Percentiles rank a stretch among this genome's conserved stretches.
Evolutionary conservation across 1,284 basidiomycete genomes (phyloP).

Genomic region (Abortiporus biennis): DNA sequence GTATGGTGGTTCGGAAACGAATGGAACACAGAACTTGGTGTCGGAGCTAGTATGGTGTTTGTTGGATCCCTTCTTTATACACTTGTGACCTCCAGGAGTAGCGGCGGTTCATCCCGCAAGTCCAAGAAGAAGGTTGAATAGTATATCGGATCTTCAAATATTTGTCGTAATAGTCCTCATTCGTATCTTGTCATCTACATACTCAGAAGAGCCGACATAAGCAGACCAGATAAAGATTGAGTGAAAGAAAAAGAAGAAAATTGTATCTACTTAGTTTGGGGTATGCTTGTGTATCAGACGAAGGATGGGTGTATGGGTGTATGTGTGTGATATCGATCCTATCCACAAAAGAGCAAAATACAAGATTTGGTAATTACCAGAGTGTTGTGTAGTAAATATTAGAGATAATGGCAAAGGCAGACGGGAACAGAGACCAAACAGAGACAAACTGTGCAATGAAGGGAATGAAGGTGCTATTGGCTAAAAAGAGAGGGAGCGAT

Average conservation of each 20-base stretch:
- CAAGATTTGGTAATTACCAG: constrained; percentile 4
- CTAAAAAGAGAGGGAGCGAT: not conserved
- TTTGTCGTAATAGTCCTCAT: too few species aligned
- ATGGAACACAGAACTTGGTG: constrained; percentile 55
- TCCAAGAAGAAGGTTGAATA: constrained; percentile 5
- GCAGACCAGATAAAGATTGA: not conserved
- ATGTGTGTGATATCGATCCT: too few species aligned
- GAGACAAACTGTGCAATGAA: not conserved
- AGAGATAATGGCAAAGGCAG: constrained; percentile 2
- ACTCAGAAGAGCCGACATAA: not conserved
- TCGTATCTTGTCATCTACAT: too few species aligned
- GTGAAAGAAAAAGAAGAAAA: not conserved
- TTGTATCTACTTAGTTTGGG: not conserved
- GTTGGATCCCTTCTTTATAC: constrained; percentile 53
- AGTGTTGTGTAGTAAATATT: constrained; percentile 2
- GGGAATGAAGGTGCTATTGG: not conserved
- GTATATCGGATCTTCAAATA: not conserved
- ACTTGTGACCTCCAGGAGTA: constrained; percentile 17
- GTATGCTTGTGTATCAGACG: not conserved
- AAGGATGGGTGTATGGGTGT: not conserved
- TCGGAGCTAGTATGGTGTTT: constrained; percentile 64
- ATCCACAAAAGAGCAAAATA: too few species aligned
- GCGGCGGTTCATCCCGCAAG: not conserved
- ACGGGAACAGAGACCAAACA: not conserved
- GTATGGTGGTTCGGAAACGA: constrained; percentile 72